A percentile compares a stretch with the other conserved stretches of the same genome.
phyloP scores from a whole-genome alignment of 164 flowering plant species.

The Nymphaea colorata region DNA sequence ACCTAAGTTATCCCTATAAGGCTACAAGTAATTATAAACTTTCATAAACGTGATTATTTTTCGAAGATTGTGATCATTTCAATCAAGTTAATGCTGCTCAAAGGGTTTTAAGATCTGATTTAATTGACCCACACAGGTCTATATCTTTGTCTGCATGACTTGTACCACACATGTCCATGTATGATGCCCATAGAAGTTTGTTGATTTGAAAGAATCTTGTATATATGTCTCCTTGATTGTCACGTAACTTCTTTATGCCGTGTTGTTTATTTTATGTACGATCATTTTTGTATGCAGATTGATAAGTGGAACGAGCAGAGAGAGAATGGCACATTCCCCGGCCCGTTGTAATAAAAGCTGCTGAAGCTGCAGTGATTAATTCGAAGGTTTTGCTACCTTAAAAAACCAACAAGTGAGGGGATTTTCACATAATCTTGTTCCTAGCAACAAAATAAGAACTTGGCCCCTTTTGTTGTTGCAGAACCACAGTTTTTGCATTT shows the following conservation, averaged over 20 bases:
- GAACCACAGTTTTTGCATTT: neutral
- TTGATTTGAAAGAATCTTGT: neutral
- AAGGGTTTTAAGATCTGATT: too few species aligned
- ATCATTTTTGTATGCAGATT: constrained; percentile 6
- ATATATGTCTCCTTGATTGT: neutral
- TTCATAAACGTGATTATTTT: too few species aligned
- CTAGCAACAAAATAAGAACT: constrained; percentile 1
- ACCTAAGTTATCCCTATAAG: too few species aligned
- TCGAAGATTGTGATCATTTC: too few species aligned
- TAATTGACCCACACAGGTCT: too few species aligned
- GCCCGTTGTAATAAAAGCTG: constrained; percentile 11
- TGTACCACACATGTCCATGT: neutral
- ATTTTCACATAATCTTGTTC: neutral
- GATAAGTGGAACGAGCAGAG: constrained; percentile 22
- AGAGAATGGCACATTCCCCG: constrained; percentile 22
- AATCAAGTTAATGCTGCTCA: too few species aligned
- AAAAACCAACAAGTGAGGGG: neutral
- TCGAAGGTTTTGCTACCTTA: neutral
- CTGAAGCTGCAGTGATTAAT: neutral
- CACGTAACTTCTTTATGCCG: neutral
- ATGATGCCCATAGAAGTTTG: neutral
- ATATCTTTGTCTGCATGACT: too few species aligned
- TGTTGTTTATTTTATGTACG: neutral
- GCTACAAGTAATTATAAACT: too few species aligned
- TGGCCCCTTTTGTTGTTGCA: constrained; percentile 3